Conservation (phyloP, 345 rosid genomes). For the Arabis hirsuta region DNA sequence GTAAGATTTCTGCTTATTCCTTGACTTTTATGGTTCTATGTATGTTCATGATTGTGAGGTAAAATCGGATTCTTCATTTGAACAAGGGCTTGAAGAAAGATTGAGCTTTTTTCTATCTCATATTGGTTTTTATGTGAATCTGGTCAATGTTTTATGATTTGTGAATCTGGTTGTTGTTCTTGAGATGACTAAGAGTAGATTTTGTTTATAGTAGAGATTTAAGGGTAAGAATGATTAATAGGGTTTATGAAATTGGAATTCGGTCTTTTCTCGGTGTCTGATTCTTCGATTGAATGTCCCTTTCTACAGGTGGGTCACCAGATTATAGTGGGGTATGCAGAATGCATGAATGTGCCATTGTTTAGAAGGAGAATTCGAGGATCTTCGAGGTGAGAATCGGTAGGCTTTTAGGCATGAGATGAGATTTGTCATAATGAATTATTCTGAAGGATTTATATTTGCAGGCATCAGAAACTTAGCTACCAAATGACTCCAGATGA, state of each 20-base stretch:
- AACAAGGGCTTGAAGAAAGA: background rate
- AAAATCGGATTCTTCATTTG: background rate
- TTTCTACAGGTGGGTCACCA: conserved; percentile 85
- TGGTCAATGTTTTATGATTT: conserved; percentile 6
- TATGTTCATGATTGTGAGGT: background rate
- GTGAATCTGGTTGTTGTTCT: conserved; percentile 1
- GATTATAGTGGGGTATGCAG: conserved; percentile 79
- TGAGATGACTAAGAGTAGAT: background rate
- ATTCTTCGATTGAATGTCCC: conserved; percentile 16
- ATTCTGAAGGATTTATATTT: conserved; percentile 15
- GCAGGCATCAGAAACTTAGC: conserved; percentile 73
- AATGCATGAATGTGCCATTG: conserved; percentile 90
- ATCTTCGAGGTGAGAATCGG: conserved; percentile 70
- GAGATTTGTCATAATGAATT: conserved; percentile 6
- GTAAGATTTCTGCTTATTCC: conserved; percentile 44
- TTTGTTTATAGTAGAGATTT: background rate
- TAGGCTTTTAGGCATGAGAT: conserved; percentile 22
- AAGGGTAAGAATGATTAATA: background rate
- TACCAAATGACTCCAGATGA: conserved; percentile 76
- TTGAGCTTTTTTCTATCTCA: background rate
- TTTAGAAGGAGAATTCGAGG: conserved; percentile 82
- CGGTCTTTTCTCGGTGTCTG: background rate
- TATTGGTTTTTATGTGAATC: conserved; percentile 19
- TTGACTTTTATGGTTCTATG: background rate
- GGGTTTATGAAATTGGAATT: background rate